These are phyloP conservation scores for Penicillium odoratum DNA, from an alignment of 495 filamentous ascomycete genomes.

Conservation along the genomic window DNA sequence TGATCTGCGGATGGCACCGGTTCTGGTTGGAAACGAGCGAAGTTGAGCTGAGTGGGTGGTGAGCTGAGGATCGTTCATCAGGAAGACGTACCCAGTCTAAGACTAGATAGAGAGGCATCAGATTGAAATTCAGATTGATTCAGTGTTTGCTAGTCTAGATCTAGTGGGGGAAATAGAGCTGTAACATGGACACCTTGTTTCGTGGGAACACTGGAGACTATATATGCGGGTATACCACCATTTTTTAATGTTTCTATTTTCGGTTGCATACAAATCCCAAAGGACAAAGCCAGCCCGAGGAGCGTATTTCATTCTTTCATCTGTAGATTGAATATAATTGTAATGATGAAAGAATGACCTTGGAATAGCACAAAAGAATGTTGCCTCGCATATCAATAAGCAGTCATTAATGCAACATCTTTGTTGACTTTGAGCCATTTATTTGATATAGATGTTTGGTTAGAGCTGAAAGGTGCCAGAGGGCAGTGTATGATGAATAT, in stretches of 20 bases:
- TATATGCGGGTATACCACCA: neutral
- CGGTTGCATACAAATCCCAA: neutral
- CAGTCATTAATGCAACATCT: neutral
- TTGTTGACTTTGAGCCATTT: neutral
- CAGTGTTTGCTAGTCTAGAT: neutral
- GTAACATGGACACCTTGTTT: neutral
- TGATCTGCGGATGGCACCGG: slow-evolving; percentile 4
- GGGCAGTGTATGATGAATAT: neutral
- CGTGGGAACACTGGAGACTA: neutral
- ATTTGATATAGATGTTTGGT: no score
- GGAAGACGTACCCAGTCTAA: neutral
- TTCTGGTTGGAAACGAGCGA: neutral
- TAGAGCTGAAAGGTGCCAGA: neutral
- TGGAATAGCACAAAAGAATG: neutral
- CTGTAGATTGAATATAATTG: neutral
- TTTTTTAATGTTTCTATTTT: neutral
- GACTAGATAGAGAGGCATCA: neutral
- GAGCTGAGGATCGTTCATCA: neutral
- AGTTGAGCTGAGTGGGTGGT: neutral
- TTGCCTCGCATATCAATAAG: neutral
- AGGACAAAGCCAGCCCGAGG: neutral
- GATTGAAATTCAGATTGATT: neutral
- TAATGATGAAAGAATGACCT: neutral
- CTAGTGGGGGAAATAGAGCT: neutral
- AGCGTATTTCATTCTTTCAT: neutral